Base-by-base conservation (phyloP, 2,329 filamentous ascomycete species). In the Colletotrichum lupini region DNA sequence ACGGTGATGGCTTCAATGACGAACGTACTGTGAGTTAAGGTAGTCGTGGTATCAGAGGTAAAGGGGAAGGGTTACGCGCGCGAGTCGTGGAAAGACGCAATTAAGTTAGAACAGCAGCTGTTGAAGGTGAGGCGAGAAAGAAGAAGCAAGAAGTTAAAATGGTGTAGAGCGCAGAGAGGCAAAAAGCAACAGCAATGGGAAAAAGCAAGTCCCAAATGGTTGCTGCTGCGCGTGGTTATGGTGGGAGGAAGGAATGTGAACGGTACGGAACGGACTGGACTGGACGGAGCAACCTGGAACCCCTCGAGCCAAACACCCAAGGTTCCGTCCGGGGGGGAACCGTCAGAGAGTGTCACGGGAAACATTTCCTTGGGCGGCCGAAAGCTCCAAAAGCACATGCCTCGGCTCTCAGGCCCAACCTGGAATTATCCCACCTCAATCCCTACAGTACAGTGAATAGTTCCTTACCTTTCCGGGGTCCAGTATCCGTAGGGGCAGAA, bases 371-470 rank as follows among this genome's bases (percentile, higher is more conserved):
- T 57, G 26, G 55, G 55, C 28, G 55, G 55, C 55, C 55, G 37
- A 42, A 57, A 28, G 28, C 5, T 8, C 28, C 16, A 35, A 26
- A 64, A 74, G 73, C 69, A 74, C 69, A 69, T 74, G 73, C 73
- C 73, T 74, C 73, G 73, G 73, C 73, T 73, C 42, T 53, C 64
- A 63, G 63, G 56, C 19, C 42, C 42, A 49, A 49, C 42, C 19
- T n/a, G 42, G 19, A n/a, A 49, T 3, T 46, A 49, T 49, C 19
- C 16, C 56, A 60, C 19, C 7, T 7, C 42, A 35, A 19, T 24
- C 58, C 32, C n/a, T 9, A 4, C 4, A 42, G 37, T 9, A 30
- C 30, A 30, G 7, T 30, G 30, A 30, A 30, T 30, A 30, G 30
- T 30, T 30, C 30, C 30, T 30, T 30, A 32, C 32, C 37, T 42